Base-by-base conservation (phyloP, 257 asterid genomes). In the Osmanthus fragrans region DNA sequence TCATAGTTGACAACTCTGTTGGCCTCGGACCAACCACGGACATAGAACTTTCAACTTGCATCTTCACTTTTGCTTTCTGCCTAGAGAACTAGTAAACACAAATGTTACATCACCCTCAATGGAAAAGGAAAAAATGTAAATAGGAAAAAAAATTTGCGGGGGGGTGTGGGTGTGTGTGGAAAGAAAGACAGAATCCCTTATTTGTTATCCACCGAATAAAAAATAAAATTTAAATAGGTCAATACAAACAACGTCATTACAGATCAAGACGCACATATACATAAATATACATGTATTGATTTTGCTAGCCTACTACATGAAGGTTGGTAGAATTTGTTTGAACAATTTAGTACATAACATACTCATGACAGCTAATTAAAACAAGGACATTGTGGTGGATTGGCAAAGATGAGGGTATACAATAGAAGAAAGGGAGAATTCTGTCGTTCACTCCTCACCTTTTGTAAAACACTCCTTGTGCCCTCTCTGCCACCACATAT, bases 21-120 rank as follows among this genome's bases (percentile, higher is more conserved):
- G 97, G 97, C 86, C 89, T 93, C 71, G 97, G 88, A 76, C 96
- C 98, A 70, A 87, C 82, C 75, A 93, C 92, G 37, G 99, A 96
- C 71, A 96, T 76, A 80, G 98, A 96, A 84, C 89, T 89, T 89
- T 93, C 98, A 19, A 88, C 86, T 85, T 96, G 97, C 98, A 96
- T 96, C 68, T 54, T 88, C 4, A 47, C 72, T 82, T 79, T 79
- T 75, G 72, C 71, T 77, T 64, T 73, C 30, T 58, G 16, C 32
- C 0, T 23, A 58, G 12, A 42, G 18, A 42, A 12, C 12, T 42
- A 42, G 18, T 4, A 58, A n/a, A 58, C 29, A 21, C 12, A 58
- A 58, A 58, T 21, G 66, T n/a, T 21, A 42, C 0, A 1, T 58
- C 66, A 27, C 18, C n/a, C 36, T 27, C 69, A 10, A 63, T 27